Conservation (phyloP, 192 early-diverging fungal genomes). For the Mycoemilia scoparia region DNA sequence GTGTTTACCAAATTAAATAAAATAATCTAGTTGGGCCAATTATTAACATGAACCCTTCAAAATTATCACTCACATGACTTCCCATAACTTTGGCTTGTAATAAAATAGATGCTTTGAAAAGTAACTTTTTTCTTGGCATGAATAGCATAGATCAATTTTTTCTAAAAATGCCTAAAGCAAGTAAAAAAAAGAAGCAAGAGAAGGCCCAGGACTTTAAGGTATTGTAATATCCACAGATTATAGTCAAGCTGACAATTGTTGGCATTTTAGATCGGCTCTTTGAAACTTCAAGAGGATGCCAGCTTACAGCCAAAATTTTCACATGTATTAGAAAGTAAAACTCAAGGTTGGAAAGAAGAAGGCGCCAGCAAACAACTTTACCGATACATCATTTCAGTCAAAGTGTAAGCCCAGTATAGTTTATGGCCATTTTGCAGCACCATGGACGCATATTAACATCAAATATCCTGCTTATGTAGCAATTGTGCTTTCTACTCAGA, state of each 20-base stretch:
- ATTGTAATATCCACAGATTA: background rate
- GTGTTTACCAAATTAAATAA: no score
- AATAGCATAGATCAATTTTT: conserved; percentile 7
- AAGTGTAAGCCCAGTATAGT: conserved; percentile 11
- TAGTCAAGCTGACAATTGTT: background rate
- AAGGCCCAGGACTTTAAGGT: conserved; percentile 68
- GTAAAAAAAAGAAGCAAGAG: conserved; percentile 46
- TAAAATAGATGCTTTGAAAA: no score
- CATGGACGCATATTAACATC: background rate
- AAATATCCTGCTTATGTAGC: conserved; percentile 29
- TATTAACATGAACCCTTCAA: no score
- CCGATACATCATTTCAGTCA: conserved; percentile 68
- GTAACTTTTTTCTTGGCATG: no score
- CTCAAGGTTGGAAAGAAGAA: conserved; percentile 85
- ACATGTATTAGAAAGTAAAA: conserved; percentile 77
- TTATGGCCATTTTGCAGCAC: background rate
- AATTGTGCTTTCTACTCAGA: conserved; percentile 64
- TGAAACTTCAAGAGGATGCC: background rate
- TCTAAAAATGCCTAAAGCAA: conserved; percentile 33
- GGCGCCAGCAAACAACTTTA: conserved; percentile 49
- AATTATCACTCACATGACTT: no score
- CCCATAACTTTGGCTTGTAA: no score
- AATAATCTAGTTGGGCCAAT: no score
- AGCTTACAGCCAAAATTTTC: conserved; percentile 2
- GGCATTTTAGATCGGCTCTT: background rate